Base-by-base conservation (phyloP, 768 basidiomycete genomes). In the Tephrocybe rancida region DNA sequence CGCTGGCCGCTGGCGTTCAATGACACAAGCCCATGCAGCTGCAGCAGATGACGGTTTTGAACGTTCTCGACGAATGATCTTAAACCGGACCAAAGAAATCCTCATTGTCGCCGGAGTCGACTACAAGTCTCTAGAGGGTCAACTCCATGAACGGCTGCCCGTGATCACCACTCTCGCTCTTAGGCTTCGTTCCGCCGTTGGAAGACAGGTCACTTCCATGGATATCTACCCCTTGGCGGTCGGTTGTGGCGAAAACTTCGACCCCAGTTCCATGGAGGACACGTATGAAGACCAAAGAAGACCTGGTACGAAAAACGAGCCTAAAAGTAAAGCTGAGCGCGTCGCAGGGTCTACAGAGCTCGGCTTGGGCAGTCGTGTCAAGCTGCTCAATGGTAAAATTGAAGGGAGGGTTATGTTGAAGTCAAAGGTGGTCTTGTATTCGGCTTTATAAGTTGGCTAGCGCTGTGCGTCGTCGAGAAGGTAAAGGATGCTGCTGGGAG, bases 261-360 rank as follows among this genome's bases (percentile, higher is more conserved):
- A 58, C 29, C 44, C 52, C 34, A 39, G 16, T 5, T 4, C 1
- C 9, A 63, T 63, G 61, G 61, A 61, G 0, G 55, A 63, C 44
- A 55, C 44, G n/a, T 63, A 60, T 42, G 54, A 52, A 18, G 34
- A 52, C 22, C 41, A 54, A 32, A 53, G 41, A 34, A 44, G 39
- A 30, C 11, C 29, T 5, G n/a, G n/a, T n/a, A n/a, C n/a, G n/a
- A n/a, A n/a, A n/a, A n/a, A n/a, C n/a, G 16, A n/a, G 32, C 11
- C 8, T 29, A 46, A 6, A 21, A 14, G 10, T 18, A 22, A 39
- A 51, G 22, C 21, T 1, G 52, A 55, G 44, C 47, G 26, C 5
- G 58, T 64, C 29, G 59, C 57, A 3, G 59, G 61, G 16, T 57
- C 61, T 27, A 64, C 63, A 7, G 61, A 64, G 26, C 48, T 64